Base-by-base conservation (phyloP, 176 grass and related monocot species). In the Avena insularis region DNA sequence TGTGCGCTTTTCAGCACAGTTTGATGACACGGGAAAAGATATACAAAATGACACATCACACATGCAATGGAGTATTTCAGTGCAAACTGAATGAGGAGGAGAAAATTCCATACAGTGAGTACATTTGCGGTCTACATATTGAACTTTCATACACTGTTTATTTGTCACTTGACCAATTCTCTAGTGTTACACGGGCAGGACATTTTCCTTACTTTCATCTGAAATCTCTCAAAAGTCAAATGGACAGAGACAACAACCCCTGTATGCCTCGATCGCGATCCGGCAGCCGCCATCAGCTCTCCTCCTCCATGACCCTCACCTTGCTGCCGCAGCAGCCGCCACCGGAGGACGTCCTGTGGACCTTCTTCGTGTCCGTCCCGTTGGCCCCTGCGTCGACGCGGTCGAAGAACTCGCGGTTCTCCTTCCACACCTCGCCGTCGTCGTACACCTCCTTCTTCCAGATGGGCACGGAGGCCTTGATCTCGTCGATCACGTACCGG, bases 401-500 rank as follows among this genome's bases (percentile, higher is more conserved):
- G 14, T 95, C 91, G 4, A 95, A 33, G 81, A 98, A 98, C 88
- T 98, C 96, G 74, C 88, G 79, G 84, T 98, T 98, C 93, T 98
- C 96, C 90, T 98, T 98, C 95, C 95, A 98, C 17, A 98, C 91
- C 90, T 98, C 95, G 74, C 95, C 95, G 89, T 98, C 91, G 25
- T 93, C 96, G 89, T 98, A 98, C 13, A 98, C 96, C 86, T 98
- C 96, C 90, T 95, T 95, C 88, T 98, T 98, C 96, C 96, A 98
- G 63, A 98, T 91, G 16, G 96, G 96, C 81, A 95, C 96, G 48
- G 93, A 91, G 54, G 93, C 96, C 86, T 98, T 98, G 85, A 95
- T 72, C 84, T 98, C 96, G 85, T 98, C 96, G 87, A 93, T 98
- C 20, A 98, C 80, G 91, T 89, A 98, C 4, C 91, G 75, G 86